Base-by-base conservation (phyloP, 1,139 yeast species). In the Nakaseomyces glabratus region DNA sequence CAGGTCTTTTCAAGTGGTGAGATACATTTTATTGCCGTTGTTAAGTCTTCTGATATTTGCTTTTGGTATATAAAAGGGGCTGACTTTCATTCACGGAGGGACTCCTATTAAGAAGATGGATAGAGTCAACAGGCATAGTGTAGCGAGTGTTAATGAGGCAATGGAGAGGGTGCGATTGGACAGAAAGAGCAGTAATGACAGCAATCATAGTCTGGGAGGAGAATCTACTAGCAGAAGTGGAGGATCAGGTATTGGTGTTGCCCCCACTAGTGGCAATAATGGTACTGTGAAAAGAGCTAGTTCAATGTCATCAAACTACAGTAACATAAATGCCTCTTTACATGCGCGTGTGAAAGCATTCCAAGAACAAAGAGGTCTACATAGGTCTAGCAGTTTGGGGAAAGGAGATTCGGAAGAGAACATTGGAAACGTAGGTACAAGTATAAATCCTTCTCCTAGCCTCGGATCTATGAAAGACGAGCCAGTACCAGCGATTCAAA, bases 271-370 rank as follows among this genome's bases (percentile, higher is more conserved):
- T n/a, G n/a, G n/a, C n/a, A n/a, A n/a, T 11, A 2, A 24, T 16
- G 18, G 10, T 24, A 22, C 34, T 20, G 37, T 48, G 18, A 45
- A 45, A 28, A 39, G 53, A 35, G 37, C 51, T 6, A 34, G 47
- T 5, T 45, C 51, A 12, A 44, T 56, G 13, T 49, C 57, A 4
- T 45, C 55, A 20, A 48, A 52, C 24, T 52, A 54, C 37, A 51
- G 46, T 34, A 58, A 58, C 38, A 60, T 63, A 36, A 78, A 70
- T 52, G 75, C 82, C 10, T 84, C 76, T 44, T 68, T 80, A 36
- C 90, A 80, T 57, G 93, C 90, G 1, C 64, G 85, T 44, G 65
- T 82, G 33, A 60, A 78, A 58, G 88, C 88, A 0, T 78, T 80
- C 46, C 90, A 80, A 52, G 81, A 76, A 44, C 73, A 72, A 50